Percentiles rank a stretch among this genome's conserved stretches.
Conservation (phyloP, 2,329 filamentous ascomycete genomes). For the Beauveria rudraprayagi region DNA sequence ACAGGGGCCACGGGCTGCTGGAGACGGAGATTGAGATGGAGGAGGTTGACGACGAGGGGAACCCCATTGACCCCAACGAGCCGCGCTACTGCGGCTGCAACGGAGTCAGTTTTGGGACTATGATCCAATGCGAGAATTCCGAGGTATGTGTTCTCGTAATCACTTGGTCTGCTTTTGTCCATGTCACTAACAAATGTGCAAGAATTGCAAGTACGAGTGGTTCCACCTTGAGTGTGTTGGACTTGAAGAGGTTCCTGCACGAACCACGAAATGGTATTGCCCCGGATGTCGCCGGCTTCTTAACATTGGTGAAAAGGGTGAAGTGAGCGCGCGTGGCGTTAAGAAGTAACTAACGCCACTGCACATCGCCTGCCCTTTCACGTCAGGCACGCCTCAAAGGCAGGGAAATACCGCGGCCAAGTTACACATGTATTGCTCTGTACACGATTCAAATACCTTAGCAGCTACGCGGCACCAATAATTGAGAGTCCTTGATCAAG, state of each 20-base stretch:
- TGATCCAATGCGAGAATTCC: constrained; percentile 76
- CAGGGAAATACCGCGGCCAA: background rate
- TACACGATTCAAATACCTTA: no score
- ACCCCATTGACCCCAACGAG: constrained; percentile 66
- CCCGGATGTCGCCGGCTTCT: constrained; percentile 61
- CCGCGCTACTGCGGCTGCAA: constrained; percentile 71
- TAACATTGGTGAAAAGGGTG: constrained; percentile 55
- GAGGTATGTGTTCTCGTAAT: constrained; percentile 41
- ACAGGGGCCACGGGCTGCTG: constrained; percentile 33
- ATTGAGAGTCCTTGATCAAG: no score
- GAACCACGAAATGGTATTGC: constrained; percentile 79
- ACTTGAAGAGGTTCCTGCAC: constrained; percentile 57
- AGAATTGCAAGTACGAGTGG: constrained; percentile 74
- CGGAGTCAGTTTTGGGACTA: constrained; percentile 70
- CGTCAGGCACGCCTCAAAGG: background rate
- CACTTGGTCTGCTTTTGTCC: background rate
- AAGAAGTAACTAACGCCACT: constrained; percentile 28
- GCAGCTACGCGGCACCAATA: no score
- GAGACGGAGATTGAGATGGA: constrained; percentile 41
- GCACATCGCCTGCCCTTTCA: background rate
- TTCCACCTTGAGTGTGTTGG: constrained; percentile 75
- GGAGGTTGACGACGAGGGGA: constrained; percentile 60
- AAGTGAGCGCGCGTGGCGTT: constrained; percentile 51
- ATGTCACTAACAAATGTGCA: constrained; percentile 16
- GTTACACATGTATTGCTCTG: background rate